Conservation (phyloP, 106 monocot genomes). For the Triglochin maritima region DNA sequence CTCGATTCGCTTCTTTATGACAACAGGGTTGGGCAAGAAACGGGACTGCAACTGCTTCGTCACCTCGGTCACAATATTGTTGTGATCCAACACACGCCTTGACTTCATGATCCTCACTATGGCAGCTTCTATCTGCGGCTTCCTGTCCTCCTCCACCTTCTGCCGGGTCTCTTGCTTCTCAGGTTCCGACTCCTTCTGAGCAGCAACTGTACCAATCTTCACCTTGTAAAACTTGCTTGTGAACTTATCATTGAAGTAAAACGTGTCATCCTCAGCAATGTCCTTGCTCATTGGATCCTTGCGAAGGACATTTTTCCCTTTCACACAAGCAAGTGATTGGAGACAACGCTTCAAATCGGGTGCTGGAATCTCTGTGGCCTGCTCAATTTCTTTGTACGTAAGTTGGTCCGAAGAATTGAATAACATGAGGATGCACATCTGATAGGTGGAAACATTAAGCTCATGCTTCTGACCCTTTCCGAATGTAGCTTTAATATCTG, state of each 20-base stretch:
- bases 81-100: slow-evolving; percentile 57
- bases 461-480: slow-evolving; percentile 69
- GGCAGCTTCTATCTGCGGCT: slow-evolving; percentile 78
- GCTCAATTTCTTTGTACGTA: slow-evolving; percentile 52
- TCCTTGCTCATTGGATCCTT: slow-evolving; percentile 82
- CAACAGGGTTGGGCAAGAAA: slow-evolving; percentile 68
- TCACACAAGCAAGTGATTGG: slow-evolving; percentile 83
- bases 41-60: slow-evolving; percentile 63
- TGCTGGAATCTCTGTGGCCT: slow-evolving; percentile 47
- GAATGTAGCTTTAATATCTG: slow-evolving; percentile 73
- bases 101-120: slow-evolving; percentile 79
- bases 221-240: slow-evolving; percentile 69
- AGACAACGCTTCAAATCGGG: slow-evolving; percentile 66
- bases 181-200: slow-evolving; percentile 72
- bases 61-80: slow-evolving; percentile 67
- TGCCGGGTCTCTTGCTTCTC: slow-evolving; percentile 83
- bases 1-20: slow-evolving; percentile 74
- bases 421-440: slow-evolving; percentile 94
- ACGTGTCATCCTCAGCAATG: slow-evolving; percentile 56
- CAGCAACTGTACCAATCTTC: slow-evolving; percentile 70
- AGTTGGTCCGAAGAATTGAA: slow-evolving; percentile 69
- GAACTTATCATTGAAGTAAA: slow-evolving; percentile 77
- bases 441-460: slow-evolving; percentile 82
- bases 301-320: slow-evolving; percentile 71
- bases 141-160: slow-evolving; percentile 88